A percentile compares a stretch with the other conserved stretches of the same genome.
These are phyloP conservation scores for Candida lessepsii DNA, from an alignment of 805 yeast species.

Conservation along the genomic window DNA sequence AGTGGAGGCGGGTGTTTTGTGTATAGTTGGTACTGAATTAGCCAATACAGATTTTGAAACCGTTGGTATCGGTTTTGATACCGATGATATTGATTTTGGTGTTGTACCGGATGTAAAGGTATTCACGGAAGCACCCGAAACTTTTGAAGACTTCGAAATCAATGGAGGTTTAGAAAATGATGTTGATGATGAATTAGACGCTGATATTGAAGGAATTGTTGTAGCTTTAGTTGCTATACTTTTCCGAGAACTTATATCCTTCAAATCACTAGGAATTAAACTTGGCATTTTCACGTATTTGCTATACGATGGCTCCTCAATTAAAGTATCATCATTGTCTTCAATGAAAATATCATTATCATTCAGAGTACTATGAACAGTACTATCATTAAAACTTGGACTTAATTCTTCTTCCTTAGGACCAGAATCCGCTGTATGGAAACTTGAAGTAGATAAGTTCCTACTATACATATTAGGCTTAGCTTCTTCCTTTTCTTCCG, in stretches of 20 bases:
- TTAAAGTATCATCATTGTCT: conserved; percentile 27
- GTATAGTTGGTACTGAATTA: not conserved
- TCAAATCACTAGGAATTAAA: conserved; percentile 13
- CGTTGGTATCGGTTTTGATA: too few relatives aligned
- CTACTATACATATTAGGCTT: not conserved
- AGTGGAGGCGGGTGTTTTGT: not conserved
- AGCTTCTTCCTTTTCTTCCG: conserved; percentile 4
- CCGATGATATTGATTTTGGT: too few relatives aligned
- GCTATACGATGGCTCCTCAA: conserved; percentile 16
- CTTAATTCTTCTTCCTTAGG: conserved; percentile 3
- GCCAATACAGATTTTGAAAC: not conserved
- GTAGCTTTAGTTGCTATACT: not conserved
- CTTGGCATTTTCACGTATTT: conserved; percentile 17
- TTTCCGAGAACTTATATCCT: not conserved
- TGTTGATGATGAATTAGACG: too few relatives aligned
- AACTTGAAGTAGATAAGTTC: conserved; percentile 8
- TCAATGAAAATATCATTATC: conserved; percentile 10
- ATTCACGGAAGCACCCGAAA: too few relatives aligned
- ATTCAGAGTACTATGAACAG: conserved; percentile 9
- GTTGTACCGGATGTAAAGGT: too few relatives aligned
- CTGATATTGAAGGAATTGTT: too few relatives aligned
- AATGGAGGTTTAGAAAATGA: too few relatives aligned
- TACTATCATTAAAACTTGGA: conserved; percentile 13
- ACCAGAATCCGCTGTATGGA: conserved; percentile 15
- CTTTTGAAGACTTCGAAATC: too few relatives aligned